Evolutionary conservation across 805 yeast genomes (phyloP).

Genomic region (Lachancea meyersii): DNA sequence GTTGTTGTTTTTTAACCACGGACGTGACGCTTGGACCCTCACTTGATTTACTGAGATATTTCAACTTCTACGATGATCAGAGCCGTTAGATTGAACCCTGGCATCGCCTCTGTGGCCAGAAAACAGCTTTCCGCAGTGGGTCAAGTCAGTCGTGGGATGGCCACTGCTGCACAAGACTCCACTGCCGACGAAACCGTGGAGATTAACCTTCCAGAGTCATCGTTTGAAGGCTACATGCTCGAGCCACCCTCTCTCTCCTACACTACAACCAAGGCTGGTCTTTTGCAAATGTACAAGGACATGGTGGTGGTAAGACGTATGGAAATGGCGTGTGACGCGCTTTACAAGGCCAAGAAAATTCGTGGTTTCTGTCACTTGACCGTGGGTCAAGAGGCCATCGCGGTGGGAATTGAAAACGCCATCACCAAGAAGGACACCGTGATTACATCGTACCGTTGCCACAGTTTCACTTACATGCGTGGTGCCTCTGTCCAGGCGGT

Average conservation of each 20-base stretch:
- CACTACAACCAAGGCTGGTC: conserved; percentile 71
- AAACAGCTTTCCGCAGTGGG: not conserved
- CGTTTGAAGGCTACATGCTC: conserved; percentile 81
- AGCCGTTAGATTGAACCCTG: conserved; percentile 5
- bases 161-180: conserved; percentile 15
- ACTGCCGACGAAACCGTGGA: conserved; percentile 30
- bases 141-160: conserved; percentile 13
- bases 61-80: conserved; percentile 3
- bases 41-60: too few species aligned
- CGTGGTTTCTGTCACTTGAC: conserved; percentile 99
- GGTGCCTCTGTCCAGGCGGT: conserved; percentile 89
- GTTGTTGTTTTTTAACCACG: not conserved
- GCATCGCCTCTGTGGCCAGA: not conserved
- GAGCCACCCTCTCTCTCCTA: conserved; percentile 65
- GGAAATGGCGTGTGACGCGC: conserved; percentile 98
- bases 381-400: conserved; percentile 97
- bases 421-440: conserved; percentile 78
- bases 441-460: conserved; percentile 97
- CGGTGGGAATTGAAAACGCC: conserved; percentile 97
- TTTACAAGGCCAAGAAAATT: conserved; percentile 96
- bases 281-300: conserved; percentile 92
- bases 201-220: conserved; percentile 66
- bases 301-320: conserved; percentile 91
- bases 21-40: too few species aligned
- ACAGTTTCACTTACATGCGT: conserved; percentile 95